Evolutionary conservation across 257 asterid species (phyloP).

Genomic region (Nicotiana attenuata): DNA sequence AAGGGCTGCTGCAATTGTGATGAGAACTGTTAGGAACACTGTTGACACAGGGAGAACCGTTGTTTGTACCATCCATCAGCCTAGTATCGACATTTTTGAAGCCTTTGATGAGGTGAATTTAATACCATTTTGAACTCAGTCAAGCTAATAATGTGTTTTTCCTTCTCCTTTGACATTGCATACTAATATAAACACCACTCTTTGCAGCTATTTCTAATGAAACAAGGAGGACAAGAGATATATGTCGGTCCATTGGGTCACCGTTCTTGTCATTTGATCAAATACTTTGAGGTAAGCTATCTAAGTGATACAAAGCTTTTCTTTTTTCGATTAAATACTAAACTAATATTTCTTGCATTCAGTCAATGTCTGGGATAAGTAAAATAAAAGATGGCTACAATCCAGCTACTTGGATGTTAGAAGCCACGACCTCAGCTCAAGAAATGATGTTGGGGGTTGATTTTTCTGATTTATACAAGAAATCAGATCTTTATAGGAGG

Average conservation of each 20-base stretch:
- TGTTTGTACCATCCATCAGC: conserved; percentile 81
- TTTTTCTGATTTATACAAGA: conserved; percentile 45
- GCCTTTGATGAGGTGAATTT: conserved; percentile 64
- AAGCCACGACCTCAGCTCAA: conserved; percentile 53
- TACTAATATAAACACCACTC: not conserved
- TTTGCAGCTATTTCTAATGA: conserved; percentile 58
- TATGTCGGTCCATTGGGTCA: conserved; percentile 69
- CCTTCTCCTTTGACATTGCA: not conserved
- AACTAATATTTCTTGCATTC: not conserved
- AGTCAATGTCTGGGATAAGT: conserved; percentile 41
- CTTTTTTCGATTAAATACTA: not conserved
- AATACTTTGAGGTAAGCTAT: conserved; percentile 48
- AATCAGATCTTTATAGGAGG: conserved; percentile 55
- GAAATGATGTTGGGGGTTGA: conserved; percentile 48
- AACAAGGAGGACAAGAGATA: conserved; percentile 72
- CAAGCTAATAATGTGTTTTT: not conserved
- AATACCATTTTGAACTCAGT: too few species aligned
- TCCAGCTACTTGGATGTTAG: conserved; percentile 86
- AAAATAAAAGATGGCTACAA: conserved; percentile 56
- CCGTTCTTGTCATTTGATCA: conserved; percentile 43
- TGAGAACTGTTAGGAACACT: conserved; percentile 72
- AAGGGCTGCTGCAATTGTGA: conserved; percentile 85
- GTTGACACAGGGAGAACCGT: conserved; percentile 77
- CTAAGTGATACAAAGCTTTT: not conserved
- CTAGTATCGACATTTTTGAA: conserved; percentile 74